Percentiles rank a stretch among this genome's conserved stretches.
Conservation (phyloP, 1,139 yeast genomes). For the Blastobotrys malaysiensis region DNA sequence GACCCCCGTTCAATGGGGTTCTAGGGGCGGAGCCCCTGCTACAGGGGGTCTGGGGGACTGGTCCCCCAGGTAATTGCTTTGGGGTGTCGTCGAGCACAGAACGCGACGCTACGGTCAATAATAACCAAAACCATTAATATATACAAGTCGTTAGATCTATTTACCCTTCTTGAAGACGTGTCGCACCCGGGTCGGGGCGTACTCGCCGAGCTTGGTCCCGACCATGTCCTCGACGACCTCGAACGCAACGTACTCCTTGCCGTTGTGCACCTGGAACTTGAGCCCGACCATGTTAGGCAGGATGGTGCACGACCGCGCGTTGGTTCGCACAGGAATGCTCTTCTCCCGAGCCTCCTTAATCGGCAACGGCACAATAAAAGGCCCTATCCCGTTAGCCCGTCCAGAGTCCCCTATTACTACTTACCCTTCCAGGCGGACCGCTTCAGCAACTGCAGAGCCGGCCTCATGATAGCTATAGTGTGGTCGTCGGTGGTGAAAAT, state of each 20-base stretch:
- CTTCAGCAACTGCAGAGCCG: conserved; percentile 48
- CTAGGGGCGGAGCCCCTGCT: too few species aligned
- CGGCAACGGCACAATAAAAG: conserved; percentile 90
- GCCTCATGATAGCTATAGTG: conserved; percentile 46
- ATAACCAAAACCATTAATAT: conserved; percentile 3
- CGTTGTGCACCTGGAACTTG: conserved; percentile 91
- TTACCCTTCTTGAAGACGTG: conserved; percentile 66
- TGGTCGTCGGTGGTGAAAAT: not conserved
- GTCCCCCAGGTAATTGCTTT: too few species aligned
- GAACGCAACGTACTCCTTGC: conserved; percentile 86
- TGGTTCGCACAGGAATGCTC: conserved; percentile 85
- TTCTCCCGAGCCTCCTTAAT: conserved; percentile 75
- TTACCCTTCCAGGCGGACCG: conserved; percentile 77
- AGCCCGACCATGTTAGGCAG: conserved; percentile 93
- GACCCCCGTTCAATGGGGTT: too few species aligned
- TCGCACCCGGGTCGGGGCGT: conserved; percentile 87
- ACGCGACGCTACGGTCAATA: too few species aligned
- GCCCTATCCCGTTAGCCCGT: conserved; percentile 48
- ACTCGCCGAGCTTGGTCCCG: conserved; percentile 93
- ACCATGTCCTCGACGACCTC: conserved; percentile 94
- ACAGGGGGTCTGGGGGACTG: too few species aligned
- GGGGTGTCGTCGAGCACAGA: too few species aligned
- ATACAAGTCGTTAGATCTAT: conserved; percentile 3
- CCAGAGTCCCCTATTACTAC: conserved; percentile 13
- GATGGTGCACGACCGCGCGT: conserved; percentile 90